phyloP scores from a whole-genome alignment of 768 basidiomycete species.

The Tephrocybe sp. region DNA sequence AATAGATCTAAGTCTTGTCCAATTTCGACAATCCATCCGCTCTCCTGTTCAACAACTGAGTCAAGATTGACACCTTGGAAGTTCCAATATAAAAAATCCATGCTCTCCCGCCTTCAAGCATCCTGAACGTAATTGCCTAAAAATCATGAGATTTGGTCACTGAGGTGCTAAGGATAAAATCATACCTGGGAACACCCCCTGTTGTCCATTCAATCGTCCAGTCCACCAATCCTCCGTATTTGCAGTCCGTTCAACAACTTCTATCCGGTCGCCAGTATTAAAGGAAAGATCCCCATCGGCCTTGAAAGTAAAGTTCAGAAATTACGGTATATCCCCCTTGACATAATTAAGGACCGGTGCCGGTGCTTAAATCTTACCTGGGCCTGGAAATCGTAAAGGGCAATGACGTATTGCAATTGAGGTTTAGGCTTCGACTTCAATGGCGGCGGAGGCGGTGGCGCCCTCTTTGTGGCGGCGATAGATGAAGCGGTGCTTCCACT shows the following conservation, averaged over 20 bases:
- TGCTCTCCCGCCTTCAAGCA: too few relatives aligned
- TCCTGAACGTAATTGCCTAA: slow-evolving; percentile 72
- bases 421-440: slow-evolving; percentile 85
- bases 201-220: slow-evolving; percentile 73
- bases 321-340: background rate
- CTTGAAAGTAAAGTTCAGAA: slow-evolving; percentile 29
- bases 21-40: too few relatives aligned
- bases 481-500: slow-evolving; percentile 23
- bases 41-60: too few relatives aligned
- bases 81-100: too few relatives aligned
- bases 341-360: too few relatives aligned
- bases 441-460: slow-evolving; percentile 91
- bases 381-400: slow-evolving; percentile 91
- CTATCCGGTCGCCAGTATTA: slow-evolving; percentile 85
- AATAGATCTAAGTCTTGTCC: too few relatives aligned
- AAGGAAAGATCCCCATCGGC: slow-evolving; percentile 93
- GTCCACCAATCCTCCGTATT: slow-evolving; percentile 98
- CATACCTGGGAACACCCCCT: slow-evolving; percentile 89
- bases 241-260: slow-evolving; percentile 77
- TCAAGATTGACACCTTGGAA: too few relatives aligned
- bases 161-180: slow-evolving; percentile 1
- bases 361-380: too few relatives aligned
- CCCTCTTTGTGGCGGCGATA: slow-evolving; percentile 57
- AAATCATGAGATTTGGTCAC: slow-evolving; percentile 7
- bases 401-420: slow-evolving; percentile 75